Conservation (phyloP, 2,329 filamentous ascomycete genomes). For the Arthrobotrys conoides region DNA sequence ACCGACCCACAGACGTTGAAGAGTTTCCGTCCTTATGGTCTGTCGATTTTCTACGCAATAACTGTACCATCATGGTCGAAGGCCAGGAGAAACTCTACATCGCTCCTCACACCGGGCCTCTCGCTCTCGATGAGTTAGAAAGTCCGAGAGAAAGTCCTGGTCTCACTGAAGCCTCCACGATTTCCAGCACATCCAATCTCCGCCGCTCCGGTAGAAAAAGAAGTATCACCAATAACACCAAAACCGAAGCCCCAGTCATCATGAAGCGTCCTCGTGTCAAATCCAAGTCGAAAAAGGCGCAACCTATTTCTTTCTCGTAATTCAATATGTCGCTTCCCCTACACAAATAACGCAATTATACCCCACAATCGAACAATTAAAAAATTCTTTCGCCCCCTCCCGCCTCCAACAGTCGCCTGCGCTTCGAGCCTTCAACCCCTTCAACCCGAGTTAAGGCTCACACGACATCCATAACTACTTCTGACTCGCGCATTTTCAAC, state of each 20-base stretch:
- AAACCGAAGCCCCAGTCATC: slow-evolving; percentile 47
- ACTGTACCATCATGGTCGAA: slow-evolving; percentile 34
- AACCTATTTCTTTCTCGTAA: slow-evolving; percentile 52
- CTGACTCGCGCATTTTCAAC: slow-evolving; percentile 7
- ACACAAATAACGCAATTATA: slow-evolving; percentile 58
- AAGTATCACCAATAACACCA: slow-evolving; percentile 54
- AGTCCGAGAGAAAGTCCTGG: slow-evolving; percentile 56
- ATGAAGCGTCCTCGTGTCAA: slow-evolving; percentile 58
- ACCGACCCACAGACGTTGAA: slow-evolving; percentile 48
- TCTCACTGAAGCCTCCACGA: slow-evolving; percentile 54
- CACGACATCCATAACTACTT: slow-evolving; percentile 25
- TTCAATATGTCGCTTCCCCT: slow-evolving; percentile 27
- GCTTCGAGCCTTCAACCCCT: slow-evolving; percentile 11
- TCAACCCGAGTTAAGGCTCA: slow-evolving; percentile 28
- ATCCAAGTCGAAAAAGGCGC: slow-evolving; percentile 31
- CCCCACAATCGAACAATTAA: slow-evolving; percentile 55
- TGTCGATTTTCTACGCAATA: slow-evolving; percentile 52
- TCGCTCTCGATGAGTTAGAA: slow-evolving; percentile 51
- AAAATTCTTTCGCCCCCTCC: slow-evolving; percentile 20
- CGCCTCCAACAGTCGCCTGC: slow-evolving; percentile 38
- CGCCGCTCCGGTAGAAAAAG: slow-evolving; percentile 51
- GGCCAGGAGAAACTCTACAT: slow-evolving; percentile 46
- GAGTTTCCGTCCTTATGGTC: slow-evolving; percentile 48
- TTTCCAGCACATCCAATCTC: slow-evolving; percentile 51
- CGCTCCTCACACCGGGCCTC: slow-evolving; percentile 35